Evolutionary conservation across 2,329 filamentous ascomycete genomes (phyloP), one percentile per base, ranked within the genome.

Genomic region (Zopfia rhizophila): DNA sequence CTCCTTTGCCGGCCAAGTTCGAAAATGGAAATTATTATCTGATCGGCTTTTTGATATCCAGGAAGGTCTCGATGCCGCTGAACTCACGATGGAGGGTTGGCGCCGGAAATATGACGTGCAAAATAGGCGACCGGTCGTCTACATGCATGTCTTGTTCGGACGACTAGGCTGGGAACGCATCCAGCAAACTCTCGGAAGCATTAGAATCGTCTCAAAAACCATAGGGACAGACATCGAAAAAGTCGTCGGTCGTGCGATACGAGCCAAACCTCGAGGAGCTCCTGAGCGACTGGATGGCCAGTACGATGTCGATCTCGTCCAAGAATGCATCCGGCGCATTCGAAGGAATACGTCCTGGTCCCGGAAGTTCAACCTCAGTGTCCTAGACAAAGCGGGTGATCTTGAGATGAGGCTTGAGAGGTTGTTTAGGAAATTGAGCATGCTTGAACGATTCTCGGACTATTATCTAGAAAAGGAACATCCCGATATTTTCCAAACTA

Each of bases 401-500:
- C 19, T 66, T 1, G 56, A 63, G 38, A 38, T 46, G 14, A 43
- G 44, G 2, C 36, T 66, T 3, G 31, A 52, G n/a, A 45, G 53
- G 25, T 36, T 65, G 21, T 47, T 63, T 7, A 38, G 48, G 22
- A 61, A 58, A 35, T 44, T 65, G 4, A 56, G 39, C 3, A 41
- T 44, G 19, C 53, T 66, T 11, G 63, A 66, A 27, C 55, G 59
- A 5, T 45, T 56, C 8, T 56, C 63, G 3, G 55, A 65, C 16
- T 47, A 40, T 6, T 63, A 50, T 22, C 50, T 65, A 11, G 61
- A 64, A 29, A 52, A 38, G 18, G 60, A 65, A 31, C 61, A 66
- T 17, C 55, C 56, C 7, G 57, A 56, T 1, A 50, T 61, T 17
- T 66, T 64, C 17, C 48, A 52, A 1, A 41, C 45, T 8, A 48